phyloP scores from a whole-genome alignment of 2,329 filamentous ascomycete species.

The Colletotrichum brevisporum region DNA sequence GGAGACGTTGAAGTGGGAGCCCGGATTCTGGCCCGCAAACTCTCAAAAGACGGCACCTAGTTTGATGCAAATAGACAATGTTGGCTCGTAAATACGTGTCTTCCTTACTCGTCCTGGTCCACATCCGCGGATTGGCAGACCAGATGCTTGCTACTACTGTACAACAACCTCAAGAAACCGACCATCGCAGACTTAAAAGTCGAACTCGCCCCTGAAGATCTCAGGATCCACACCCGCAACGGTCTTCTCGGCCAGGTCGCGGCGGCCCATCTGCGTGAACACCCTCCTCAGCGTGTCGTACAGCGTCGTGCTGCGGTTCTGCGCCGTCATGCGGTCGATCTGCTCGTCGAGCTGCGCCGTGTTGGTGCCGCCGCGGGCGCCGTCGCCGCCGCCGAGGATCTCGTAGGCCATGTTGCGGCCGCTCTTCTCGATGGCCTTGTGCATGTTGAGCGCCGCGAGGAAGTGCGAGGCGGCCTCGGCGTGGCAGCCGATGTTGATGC shows the following conservation, averaged over 20 bases:
- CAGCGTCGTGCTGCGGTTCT: conserved; percentile 96
- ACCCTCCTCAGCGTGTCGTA: conserved; percentile 95
- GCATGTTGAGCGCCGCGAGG: conserved; percentile 92
- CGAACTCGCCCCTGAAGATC: conserved; percentile 89
- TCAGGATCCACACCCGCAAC: conserved; percentile 92
- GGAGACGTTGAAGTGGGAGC: no score
- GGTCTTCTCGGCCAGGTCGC: conserved; percentile 90
- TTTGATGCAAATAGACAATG: no score
- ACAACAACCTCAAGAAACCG: conserved; percentile 1
- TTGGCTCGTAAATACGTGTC: no score
- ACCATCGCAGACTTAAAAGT: conserved; percentile 70
- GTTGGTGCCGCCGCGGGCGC: conserved; percentile 53
- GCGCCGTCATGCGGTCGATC: conserved; percentile 88
- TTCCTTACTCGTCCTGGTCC: not conserved
- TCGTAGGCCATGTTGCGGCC: conserved; percentile 87
- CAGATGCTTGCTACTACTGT: conserved; percentile 11
- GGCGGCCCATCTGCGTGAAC: conserved; percentile 94
- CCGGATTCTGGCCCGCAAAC: no score
- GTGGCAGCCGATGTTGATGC: conserved; percentile 97
- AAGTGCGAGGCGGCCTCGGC: conserved; percentile 94
- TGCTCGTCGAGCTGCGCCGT: conserved; percentile 74
- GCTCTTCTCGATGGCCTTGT: conserved; percentile 90
- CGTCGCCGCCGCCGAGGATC: conserved; percentile 73
- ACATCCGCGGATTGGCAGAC: not conserved
- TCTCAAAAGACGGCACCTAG: no score